Percentiles rank a stretch among this genome's conserved stretches.
Evolutionary conservation across 805 yeast species (phyloP).

Genomic region (Candida maris): DNA sequence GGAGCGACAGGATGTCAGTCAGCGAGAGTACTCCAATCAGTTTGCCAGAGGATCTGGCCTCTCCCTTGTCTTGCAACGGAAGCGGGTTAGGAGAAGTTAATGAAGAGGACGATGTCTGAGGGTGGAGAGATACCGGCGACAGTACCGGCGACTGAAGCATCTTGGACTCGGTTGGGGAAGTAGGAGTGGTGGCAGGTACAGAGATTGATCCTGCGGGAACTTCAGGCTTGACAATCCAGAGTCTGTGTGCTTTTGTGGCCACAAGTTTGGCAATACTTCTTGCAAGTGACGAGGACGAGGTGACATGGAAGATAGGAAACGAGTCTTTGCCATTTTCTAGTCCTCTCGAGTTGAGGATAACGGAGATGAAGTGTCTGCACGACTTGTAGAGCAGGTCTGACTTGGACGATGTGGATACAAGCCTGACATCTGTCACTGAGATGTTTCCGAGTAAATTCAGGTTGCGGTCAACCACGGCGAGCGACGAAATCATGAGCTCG

Average conservation of each 20-base stretch:
- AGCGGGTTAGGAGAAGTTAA: constrained; percentile 3
- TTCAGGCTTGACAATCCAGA: constrained; percentile 73
- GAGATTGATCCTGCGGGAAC: constrained; percentile 10
- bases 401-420: constrained; percentile 83
- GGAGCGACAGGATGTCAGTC: constrained; percentile 80
- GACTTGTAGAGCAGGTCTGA: constrained; percentile 77
- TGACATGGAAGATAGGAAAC: constrained; percentile 93
- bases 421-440: constrained; percentile 88
- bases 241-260: constrained; percentile 89
- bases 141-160: constrained; percentile 11
- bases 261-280: constrained; percentile 92
- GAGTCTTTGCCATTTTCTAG: constrained; percentile 93
- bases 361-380: constrained; percentile 83
- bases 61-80: constrained; percentile 23
- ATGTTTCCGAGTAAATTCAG: constrained; percentile 82
- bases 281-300: constrained; percentile 71
- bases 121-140: constrained; percentile 15
- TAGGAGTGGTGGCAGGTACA: constrained; percentile 10
- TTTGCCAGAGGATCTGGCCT: constrained; percentile 64
- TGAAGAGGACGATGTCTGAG: constrained; percentile 4
- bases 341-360: constrained; percentile 84
- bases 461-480: constrained; percentile 86
- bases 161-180: constrained; percentile 17
- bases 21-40: constrained; percentile 88
- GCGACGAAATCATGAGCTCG: constrained; percentile 75